Percentiles rank a stretch among this genome's conserved stretches.
Evolutionary conservation across 2,329 filamentous ascomycete genomes (phyloP).

Genomic region (Fusarium sp.): DNA sequence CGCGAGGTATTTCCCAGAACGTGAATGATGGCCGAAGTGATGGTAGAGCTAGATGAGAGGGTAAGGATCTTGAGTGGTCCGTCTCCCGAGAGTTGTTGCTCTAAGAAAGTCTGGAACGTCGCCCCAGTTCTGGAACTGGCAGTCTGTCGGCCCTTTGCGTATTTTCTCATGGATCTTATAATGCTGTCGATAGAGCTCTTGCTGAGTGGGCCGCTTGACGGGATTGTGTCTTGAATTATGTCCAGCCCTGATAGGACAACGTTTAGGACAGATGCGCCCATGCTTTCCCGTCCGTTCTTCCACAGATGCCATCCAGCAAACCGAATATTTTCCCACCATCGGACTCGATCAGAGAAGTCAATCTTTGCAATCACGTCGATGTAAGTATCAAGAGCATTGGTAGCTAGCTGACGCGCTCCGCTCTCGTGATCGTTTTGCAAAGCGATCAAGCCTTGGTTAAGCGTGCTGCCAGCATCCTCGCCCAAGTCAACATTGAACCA

Average conservation of each 20-base stretch:
- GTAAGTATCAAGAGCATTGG: conserved; percentile 62
- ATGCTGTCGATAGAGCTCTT: conserved; percentile 26
- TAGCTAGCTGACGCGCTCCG: conserved; percentile 68
- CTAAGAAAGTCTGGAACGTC: conserved; percentile 51
- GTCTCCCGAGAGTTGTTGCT: conserved; percentile 31
- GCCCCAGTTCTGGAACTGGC: conserved; percentile 48
- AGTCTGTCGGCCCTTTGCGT: conserved; percentile 35
- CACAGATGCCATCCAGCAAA: conserved; percentile 72
- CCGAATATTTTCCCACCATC: conserved; percentile 67
- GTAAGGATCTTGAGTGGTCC: conserved; percentile 64
- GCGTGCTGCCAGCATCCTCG: conserved; percentile 54
- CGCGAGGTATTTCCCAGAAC: conserved; percentile 50
- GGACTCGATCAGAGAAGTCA: conserved; percentile 43
- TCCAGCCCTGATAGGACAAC: conserved; percentile 60
- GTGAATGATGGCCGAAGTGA: conserved; percentile 60
- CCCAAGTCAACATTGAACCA: conserved; percentile 68
- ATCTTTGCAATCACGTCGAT: conserved; percentile 56
- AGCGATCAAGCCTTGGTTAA: conserved; percentile 59
- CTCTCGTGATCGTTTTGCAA: conserved; percentile 68
- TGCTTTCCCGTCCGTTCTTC: conserved; percentile 74
- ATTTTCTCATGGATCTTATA: conserved; percentile 28
- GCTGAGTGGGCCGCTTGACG: conserved; percentile 1
- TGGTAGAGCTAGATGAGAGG: conserved; percentile 72
- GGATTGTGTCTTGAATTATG: conserved; percentile 50
- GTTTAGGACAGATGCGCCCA: conserved; percentile 69